Evolutionary conservation across 208 protist genomes (phyloP).

Genomic region (Trypanosoma brucei): DNA sequence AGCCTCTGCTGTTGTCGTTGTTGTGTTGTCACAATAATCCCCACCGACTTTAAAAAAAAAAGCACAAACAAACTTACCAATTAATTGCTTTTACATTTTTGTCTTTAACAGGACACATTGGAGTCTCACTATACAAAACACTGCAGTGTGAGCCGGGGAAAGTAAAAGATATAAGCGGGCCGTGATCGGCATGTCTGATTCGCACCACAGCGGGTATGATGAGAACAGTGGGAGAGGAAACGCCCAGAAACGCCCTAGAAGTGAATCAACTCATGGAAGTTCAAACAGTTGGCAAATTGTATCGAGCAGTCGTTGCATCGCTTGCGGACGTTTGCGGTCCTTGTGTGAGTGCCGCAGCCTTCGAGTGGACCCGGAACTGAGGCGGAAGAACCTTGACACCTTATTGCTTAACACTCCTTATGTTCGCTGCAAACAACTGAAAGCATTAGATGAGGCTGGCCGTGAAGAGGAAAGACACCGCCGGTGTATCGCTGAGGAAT

Average conservation of each 20-base stretch:
- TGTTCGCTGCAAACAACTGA: slow-evolving; percentile 61
- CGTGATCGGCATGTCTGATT: slow-evolving; percentile 11
- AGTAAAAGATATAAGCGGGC: neutral
- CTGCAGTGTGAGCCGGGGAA: neutral
- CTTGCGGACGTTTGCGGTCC: slow-evolving; percentile 41
- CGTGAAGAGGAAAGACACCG: slow-evolving; percentile 51
- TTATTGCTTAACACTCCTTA: slow-evolving; percentile 71
- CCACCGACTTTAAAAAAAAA: too few relatives aligned
- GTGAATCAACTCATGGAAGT: slow-evolving; percentile 12
- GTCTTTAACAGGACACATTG: too few relatives aligned
- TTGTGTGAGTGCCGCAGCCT: slow-evolving; percentile 38
- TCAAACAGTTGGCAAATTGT: slow-evolving; percentile 57
- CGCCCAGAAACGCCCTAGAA: slow-evolving; percentile 16
- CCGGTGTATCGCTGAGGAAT: slow-evolving; percentile 30
- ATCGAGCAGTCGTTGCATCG: slow-evolving; percentile 63
- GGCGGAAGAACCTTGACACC: slow-evolving; percentile 48
- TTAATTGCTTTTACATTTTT: too few relatives aligned
- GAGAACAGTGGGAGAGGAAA: slow-evolving; percentile 16
- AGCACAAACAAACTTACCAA: too few relatives aligned
- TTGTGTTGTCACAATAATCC: too few relatives aligned
- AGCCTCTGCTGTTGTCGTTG: too few relatives aligned
- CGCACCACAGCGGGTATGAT: neutral
- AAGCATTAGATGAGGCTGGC: slow-evolving; percentile 38
- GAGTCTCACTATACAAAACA: neutral
- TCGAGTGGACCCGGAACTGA: slow-evolving; percentile 42